Evolutionary conservation across 352 stramenopile genomes (phyloP).

Genomic region (Phytophthora uliginosa): DNA sequence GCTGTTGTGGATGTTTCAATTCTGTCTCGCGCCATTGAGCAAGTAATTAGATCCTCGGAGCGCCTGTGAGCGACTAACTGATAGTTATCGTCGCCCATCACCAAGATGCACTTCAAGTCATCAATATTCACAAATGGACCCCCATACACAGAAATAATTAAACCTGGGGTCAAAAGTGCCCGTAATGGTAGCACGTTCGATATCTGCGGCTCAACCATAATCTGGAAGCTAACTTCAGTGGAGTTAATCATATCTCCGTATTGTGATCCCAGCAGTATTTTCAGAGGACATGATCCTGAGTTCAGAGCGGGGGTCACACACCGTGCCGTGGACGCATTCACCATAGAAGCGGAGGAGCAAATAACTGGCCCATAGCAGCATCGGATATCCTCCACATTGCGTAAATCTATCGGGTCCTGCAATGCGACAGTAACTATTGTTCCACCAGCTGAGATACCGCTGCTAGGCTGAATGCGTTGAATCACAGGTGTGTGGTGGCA

Average conservation of each 20-base stretch:
- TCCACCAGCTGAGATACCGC: slow-evolving; percentile 20
- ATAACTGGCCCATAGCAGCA: slow-evolving; percentile 42
- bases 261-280: slow-evolving; percentile 32
- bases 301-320: slow-evolving; percentile 33
- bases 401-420: slow-evolving; percentile 16
- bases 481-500: slow-evolving; percentile 34
- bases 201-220: slow-evolving; percentile 28
- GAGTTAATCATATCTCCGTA: slow-evolving; percentile 38
- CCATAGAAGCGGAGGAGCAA: slow-evolving; percentile 27
- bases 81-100: slow-evolving; percentile 15
- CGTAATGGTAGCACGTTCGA: slow-evolving; percentile 33
- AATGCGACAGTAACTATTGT: slow-evolving; percentile 25
- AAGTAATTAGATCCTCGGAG: slow-evolving; percentile 38
- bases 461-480: slow-evolving; percentile 29
- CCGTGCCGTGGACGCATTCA: slow-evolving; percentile 24
- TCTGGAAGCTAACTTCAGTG: slow-evolving; percentile 36
- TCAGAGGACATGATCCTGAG: slow-evolving; percentile 16
- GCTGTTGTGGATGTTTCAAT: neutral
- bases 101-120: slow-evolving; percentile 41
- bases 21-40: slow-evolving; percentile 1
- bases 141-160: slow-evolving; percentile 38
- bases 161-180: slow-evolving; percentile 17
- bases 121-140: slow-evolving; percentile 27
- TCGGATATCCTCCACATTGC: slow-evolving; percentile 13
- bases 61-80: slow-evolving; percentile 25